Base-by-base conservation (phyloP, 2,329 filamentous ascomycete species). In the Phyllosticta citribraziliensis region DNA sequence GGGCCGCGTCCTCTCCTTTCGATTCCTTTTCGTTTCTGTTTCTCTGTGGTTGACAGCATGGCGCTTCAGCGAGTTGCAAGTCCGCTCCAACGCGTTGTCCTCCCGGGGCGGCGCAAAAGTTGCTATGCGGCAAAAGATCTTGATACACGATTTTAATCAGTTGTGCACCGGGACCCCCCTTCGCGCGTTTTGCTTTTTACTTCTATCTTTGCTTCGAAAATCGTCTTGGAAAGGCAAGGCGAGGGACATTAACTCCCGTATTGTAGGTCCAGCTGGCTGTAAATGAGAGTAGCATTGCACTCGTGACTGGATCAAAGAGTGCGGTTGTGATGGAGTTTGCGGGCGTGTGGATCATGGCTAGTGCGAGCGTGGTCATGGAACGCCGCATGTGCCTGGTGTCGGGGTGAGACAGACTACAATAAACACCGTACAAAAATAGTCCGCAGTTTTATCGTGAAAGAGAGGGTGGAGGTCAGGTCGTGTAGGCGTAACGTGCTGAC, bases 31-130 rank as follows among this genome's bases (percentile, higher is more conserved):
- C 55, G 1, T 57, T 52, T 61, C 40, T 51, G 20, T 47, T 22
- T 52, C 24, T 22, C 54, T 50, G 17, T 27, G 20, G 30, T 33
- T 25, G 22, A 24, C 55, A 61, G 59, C 59, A 61, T 61, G 30
- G 54, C 59, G 55, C 33, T 53, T 50, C 14, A 47, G 40, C 40
- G 40, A 47, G 17, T 47, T 47, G 40, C 40, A n/a, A 47, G 40
- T 47, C 40, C 14, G n/a, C 17, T 47, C 17, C 33, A 9, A 3
- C 33, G 33, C 2, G 33, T 11, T 40, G 2, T 14, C 2, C 40
- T n/a, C 14, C 40, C n/a, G 17, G 40, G 40, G 14, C 8, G 14
- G 40, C 40, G 17, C 17, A 47, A 19, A 47, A 47, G 33, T 17
- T 11, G 33, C 10, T 11, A 40, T 40, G 33, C 33, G 10, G 33